phyloP scores from a whole-genome alignment of 768 basidiomycete genomes.

The Agrocybe chaxingu region DNA sequence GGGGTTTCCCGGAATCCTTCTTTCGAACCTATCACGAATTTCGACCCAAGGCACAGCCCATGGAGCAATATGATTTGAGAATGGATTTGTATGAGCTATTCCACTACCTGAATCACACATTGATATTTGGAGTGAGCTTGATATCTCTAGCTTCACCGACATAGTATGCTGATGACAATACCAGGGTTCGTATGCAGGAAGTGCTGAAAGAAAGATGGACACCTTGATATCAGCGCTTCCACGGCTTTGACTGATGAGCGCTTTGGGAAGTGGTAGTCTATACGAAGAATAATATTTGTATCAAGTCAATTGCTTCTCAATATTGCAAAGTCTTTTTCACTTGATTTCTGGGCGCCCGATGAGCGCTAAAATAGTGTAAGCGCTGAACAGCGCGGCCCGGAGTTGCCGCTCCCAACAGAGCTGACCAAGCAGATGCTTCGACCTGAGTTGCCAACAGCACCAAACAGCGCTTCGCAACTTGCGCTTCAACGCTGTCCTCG shows the following conservation, averaged over 20 bases:
- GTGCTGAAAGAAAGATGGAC: constrained; percentile 47
- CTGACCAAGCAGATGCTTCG: no score
- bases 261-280: neutral
- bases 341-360: no score
- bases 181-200: constrained; percentile 51
- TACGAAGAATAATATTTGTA: no score
- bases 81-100: constrained; percentile 74
- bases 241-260: constrained; percentile 1
- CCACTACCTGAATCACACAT: constrained; percentile 80
- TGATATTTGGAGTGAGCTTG: constrained; percentile 68
- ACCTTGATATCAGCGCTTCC: constrained; percentile 11
- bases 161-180: constrained; percentile 3
- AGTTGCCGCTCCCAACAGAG: no score
- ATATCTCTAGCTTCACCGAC: neutral
- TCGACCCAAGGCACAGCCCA: constrained; percentile 62
- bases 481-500: neutral
- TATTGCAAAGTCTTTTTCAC: no score
- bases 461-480: constrained; percentile 31
- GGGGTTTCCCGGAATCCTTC: constrained; percentile 65
- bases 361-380: no score
- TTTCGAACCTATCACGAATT: constrained; percentile 62
- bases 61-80: constrained; percentile 60
- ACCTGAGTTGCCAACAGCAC: constrained; percentile 18
- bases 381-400: no score
- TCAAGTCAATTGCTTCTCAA: no score